phyloP scores from a whole-genome alignment of 164 flowering plant species.

The Sextonia rubra region DNA sequence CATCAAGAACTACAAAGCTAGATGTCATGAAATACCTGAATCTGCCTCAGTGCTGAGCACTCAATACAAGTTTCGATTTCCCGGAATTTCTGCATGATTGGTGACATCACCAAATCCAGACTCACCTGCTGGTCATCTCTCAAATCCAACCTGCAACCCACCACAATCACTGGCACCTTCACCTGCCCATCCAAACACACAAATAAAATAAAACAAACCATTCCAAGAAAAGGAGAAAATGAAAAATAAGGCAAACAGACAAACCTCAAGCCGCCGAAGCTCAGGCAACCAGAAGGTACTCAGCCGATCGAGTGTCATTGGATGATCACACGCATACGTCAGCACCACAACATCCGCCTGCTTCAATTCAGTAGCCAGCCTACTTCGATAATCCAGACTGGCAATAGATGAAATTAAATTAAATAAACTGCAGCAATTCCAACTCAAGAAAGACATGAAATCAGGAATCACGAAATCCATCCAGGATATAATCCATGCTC shows the following conservation, averaged over 20 bases:
- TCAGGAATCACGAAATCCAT: no score
- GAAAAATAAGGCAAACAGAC: not conserved
- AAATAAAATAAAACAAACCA: not conserved
- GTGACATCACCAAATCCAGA: conserved; percentile 84
- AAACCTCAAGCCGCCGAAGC: conserved; percentile 80
- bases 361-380: conserved; percentile 64
- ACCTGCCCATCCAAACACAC: conserved; percentile 28
- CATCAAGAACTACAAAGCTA: not conserved
- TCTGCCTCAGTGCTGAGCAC: conserved; percentile 72
- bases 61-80: conserved; percentile 99
- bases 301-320: conserved; percentile 64
- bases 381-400: conserved; percentile 59
- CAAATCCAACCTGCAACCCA: conserved; percentile 82
- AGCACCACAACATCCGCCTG: conserved; percentile 90
- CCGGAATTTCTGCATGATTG: conserved; percentile 95
- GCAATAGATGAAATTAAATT: conserved; percentile 1
- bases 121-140: conserved; percentile 72
- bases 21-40: conserved; percentile 53
- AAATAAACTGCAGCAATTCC: not conserved
- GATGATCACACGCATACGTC: conserved; percentile 90
- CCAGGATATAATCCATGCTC: no score
- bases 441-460: not conserved
- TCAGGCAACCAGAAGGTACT: conserved; percentile 90
- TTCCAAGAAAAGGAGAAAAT: not conserved
- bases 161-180: conserved; percentile 58